Conservation (phyloP, 352 stramenopile species). For the Pythium biforme region DNA sequence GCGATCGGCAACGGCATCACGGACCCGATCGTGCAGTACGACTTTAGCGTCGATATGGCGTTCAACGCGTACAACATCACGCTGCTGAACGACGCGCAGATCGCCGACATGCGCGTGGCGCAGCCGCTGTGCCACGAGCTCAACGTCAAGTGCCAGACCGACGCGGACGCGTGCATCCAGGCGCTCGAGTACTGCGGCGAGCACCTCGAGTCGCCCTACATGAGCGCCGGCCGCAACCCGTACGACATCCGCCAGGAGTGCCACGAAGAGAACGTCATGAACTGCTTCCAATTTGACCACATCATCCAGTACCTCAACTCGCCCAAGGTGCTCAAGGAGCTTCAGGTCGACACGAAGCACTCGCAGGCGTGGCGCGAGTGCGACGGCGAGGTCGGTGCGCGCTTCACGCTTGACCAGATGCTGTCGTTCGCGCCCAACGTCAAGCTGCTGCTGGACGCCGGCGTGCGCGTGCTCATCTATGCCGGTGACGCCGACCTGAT, state of each 20-base stretch:
- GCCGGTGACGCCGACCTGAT: slow-evolving; percentile 91
- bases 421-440: slow-evolving; percentile 75
- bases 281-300: slow-evolving; percentile 11
- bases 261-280: slow-evolving; percentile 5
- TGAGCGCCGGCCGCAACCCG: slow-evolving; percentile 31
- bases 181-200: slow-evolving; percentile 32
- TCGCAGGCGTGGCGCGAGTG: slow-evolving; percentile 70
- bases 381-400: slow-evolving; percentile 83
- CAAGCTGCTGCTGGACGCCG: slow-evolving; percentile 62
- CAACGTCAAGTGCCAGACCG: slow-evolving; percentile 36
- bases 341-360: too few relatives aligned
- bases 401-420: slow-evolving; percentile 88
- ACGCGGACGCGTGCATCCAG: slow-evolving; percentile 30
- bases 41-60: slow-evolving; percentile 43
- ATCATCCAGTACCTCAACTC: slow-evolving; percentile 13
- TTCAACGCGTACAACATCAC: slow-evolving; percentile 63
- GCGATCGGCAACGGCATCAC: slow-evolving; percentile 78
- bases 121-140: slow-evolving; percentile 27
- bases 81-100: slow-evolving; percentile 37
- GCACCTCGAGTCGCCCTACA: slow-evolving; percentile 35
- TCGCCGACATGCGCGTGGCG: slow-evolving; percentile 40
- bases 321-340: slow-evolving; percentile 5
- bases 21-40: slow-evolving; percentile 32
- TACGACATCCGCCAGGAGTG: slow-evolving; percentile 66
- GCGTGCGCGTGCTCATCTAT: slow-evolving; percentile 19